Conservation (phyloP, 2,329 filamentous ascomycete species). For the Achaetomium macrosporum region DNA sequence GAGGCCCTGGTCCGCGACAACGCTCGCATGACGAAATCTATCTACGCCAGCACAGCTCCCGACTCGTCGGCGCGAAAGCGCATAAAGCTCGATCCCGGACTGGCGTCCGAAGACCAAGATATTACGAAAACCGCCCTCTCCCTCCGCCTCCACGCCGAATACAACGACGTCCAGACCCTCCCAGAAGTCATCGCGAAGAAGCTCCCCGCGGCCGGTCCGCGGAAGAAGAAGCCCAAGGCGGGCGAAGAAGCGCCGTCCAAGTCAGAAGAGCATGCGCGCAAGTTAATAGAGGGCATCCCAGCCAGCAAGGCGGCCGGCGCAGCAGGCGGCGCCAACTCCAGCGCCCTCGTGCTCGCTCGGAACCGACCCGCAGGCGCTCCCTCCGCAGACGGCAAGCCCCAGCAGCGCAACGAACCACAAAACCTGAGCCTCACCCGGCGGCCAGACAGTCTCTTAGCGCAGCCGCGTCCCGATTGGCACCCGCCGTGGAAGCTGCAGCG, state of each 20-base stretch:
- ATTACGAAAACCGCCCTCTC: conserved; percentile 41
- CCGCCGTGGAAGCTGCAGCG: conserved; percentile 97
- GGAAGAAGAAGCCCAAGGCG: conserved; percentile 48
- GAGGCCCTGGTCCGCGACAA: conserved; percentile 37
- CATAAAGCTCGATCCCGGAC: conserved; percentile 30
- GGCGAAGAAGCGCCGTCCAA: conserved; percentile 26
- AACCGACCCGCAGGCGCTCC: conserved; percentile 23
- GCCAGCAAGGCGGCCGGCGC: conserved; percentile 31
- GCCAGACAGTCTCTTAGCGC: conserved; percentile 27
- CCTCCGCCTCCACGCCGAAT: conserved; percentile 64
- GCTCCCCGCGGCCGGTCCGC: conserved; percentile 55
- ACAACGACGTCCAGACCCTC: conserved; percentile 69
- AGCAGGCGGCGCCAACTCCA: conserved; percentile 27
- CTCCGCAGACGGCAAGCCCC: conserved; percentile 18
- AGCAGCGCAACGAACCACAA: conserved; percentile 30
- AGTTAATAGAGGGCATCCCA: conserved; percentile 61
- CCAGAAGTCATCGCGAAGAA: conserved; percentile 75
- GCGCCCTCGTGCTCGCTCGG: conserved; percentile 34
- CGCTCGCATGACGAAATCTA: conserved; percentile 35
- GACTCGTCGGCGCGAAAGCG: conserved; percentile 28
- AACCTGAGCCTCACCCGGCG: conserved; percentile 33
- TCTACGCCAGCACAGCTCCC: conserved; percentile 32
- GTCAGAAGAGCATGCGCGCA: conserved; percentile 48
- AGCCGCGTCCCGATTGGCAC: conserved; percentile 85
- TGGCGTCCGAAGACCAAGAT: conserved; percentile 37